Base-by-base conservation (phyloP, 2,329 filamentous ascomycete species). In the Colletotrichum tabaci region DNA sequence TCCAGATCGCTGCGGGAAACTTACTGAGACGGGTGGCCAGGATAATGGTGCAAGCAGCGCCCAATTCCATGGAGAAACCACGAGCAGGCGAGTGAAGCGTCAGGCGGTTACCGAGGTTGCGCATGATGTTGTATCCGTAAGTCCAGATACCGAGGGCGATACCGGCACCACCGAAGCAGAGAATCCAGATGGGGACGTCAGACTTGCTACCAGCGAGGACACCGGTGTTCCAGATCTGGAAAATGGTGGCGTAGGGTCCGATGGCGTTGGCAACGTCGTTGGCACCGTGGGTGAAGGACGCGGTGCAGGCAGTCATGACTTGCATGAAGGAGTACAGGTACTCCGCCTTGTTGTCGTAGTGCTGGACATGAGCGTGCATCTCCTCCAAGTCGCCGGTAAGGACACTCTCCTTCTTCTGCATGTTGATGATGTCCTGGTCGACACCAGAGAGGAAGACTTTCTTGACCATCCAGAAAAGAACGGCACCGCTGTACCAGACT, bases 251-350 rank as follows among this genome's bases (percentile, higher is more conserved):
- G 77, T 88, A 91, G 1, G 90, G 90, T 0, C 89, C 90, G 66
- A 91, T 86, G 38, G 90, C 89, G 77, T 87, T 92, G 75, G 88
- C 84, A 23, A 92, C 88, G 72, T 92, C 91, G 78, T 92, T 93
- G 74, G 90, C 89, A 30, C 91, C 91, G 81, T 93, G 90, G 2
- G 88, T 87, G 73, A 92, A 91, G 4, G 89, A 91, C 16, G 89
- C 88, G 42, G 89, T 89, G 74, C 87, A 87, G 12, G 90, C 89
- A 6, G 89, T 90, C 81, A 90, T 83, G 75, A 90, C 79, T 75
- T 90, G 89, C 40, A 89, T 83, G 80, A 89, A 91, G 7, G 87
- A 88, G 79, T 88, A 91, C 60, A 89, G 82, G 80, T 88, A 88
- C 79, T 92, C 90, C 74, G 86, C 84, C 75, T 87, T 85, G 80